These are phyloP conservation scores for Oidiodendron maius DNA, from an alignment of 495 filamentous ascomycete genomes.

Conservation along the genomic window DNA sequence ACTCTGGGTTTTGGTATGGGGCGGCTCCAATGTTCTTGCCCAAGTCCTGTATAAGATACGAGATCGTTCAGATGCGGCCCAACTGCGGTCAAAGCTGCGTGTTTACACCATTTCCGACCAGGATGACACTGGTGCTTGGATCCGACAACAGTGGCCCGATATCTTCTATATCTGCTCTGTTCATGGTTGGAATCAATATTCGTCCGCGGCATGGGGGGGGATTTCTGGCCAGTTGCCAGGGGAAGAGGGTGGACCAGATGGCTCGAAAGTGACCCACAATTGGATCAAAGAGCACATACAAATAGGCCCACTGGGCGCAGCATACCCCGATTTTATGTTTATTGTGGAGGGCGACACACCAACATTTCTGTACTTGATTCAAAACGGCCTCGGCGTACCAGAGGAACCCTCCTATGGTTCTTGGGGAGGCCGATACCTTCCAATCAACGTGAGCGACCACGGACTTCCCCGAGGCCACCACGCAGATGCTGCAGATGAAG, in stretches of 20 bases:
- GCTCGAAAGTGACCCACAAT: constrained; percentile 29
- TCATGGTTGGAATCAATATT: constrained; percentile 43
- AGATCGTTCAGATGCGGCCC: constrained; percentile 23
- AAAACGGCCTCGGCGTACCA: constrained; percentile 39
- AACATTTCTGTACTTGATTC: constrained; percentile 40
- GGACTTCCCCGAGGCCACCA: constrained; percentile 26
- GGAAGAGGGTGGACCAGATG: constrained; percentile 40
- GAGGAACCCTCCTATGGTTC: constrained; percentile 38
- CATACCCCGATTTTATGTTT: constrained; percentile 36
- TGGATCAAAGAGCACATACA: constrained; percentile 43
- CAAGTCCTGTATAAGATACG: constrained; percentile 31
- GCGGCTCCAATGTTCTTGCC: constrained; percentile 42
- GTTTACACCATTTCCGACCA: constrained; percentile 46
- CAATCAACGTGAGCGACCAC: constrained; percentile 22
- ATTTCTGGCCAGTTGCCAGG: constrained; percentile 40
- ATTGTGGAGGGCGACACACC: constrained; percentile 44
- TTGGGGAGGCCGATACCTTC: constrained; percentile 42
- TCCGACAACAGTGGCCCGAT: constrained; percentile 36
- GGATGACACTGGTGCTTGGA: constrained; percentile 44
- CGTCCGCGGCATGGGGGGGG: constrained; percentile 40
- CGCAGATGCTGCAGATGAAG: constrained; percentile 34
- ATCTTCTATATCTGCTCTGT: constrained; percentile 40
- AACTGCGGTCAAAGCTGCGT: constrained; percentile 32
- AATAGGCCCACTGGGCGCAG: constrained; percentile 32
- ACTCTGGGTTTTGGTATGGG: constrained; percentile 42